Percentiles rank a stretch among this genome's conserved stretches.
Conservation (phyloP, 1,284 basidiomycete species). For the Puccinia hordei region DNA sequence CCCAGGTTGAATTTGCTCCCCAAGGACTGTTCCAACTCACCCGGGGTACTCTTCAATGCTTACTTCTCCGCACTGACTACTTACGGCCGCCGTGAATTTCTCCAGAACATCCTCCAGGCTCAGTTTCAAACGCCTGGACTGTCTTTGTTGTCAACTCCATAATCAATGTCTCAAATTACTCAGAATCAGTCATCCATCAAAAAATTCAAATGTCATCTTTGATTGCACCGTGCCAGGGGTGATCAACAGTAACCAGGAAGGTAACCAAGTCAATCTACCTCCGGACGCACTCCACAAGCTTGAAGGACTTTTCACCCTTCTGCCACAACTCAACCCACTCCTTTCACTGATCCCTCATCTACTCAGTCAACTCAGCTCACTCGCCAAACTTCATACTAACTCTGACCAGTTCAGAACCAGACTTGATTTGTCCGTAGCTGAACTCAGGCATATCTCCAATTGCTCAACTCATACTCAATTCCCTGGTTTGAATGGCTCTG, state of each 20-base stretch:
- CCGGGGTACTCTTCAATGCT: constrained; percentile 20
- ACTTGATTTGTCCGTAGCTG: constrained; percentile 71
- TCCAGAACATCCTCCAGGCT: constrained; percentile 45
- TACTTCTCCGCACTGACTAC: constrained; percentile 33
- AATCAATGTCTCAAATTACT: constrained; percentile 32
- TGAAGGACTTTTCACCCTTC: constrained; percentile 67
- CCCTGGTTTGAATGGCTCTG: too few species aligned
- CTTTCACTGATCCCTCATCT: constrained; percentile 88
- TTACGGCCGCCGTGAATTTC: constrained; percentile 14
- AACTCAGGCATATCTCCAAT: constrained; percentile 68
- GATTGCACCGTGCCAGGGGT: constrained; percentile 55
- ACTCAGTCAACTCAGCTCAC: constrained; percentile 79
- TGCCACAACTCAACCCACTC: constrained; percentile 79
- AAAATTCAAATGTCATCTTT: not conserved
- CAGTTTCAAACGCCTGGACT: constrained; percentile 45
- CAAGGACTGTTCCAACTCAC: not conserved
- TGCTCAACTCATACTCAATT: constrained; percentile 70
- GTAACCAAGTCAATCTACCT: constrained; percentile 61
- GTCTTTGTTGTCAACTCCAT: constrained; percentile 29
- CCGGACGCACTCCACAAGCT: constrained; percentile 65
- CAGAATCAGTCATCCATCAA: constrained; percentile 10
- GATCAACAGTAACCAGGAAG: constrained; percentile 53
- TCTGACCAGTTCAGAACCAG: constrained; percentile 69
- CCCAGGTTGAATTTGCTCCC: not conserved
- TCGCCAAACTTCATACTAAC: constrained; percentile 78